phyloP scores from a whole-genome alignment of 371 early-diverging fungal species.

The Actinomortierella ambigua region DNA sequence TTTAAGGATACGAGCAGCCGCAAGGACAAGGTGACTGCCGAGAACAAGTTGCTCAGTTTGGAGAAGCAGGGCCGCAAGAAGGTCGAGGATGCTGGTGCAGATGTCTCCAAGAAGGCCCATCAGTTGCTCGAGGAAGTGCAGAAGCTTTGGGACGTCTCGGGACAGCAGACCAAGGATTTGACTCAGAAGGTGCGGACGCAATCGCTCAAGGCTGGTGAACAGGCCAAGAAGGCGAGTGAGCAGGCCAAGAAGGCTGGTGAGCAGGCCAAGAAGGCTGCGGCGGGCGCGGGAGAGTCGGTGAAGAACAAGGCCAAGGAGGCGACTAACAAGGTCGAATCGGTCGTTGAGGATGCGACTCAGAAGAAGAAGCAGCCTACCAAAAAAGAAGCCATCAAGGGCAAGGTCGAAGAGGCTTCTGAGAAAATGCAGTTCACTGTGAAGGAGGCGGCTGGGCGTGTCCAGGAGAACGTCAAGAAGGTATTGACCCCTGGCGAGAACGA shows the following conservation, averaged over 20 bases:
- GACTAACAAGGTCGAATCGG: too few species aligned
- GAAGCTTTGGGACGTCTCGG: constrained; percentile 25
- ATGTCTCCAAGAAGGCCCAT: constrained; percentile 48
- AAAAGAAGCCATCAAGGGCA: constrained; percentile 2
- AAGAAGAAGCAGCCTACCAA: neutral
- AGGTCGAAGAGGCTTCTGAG: neutral
- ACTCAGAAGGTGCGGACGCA: constrained; percentile 10
- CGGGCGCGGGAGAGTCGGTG: too few species aligned
- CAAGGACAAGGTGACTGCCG: constrained; percentile 25
- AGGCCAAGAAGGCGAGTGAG: constrained; percentile 9
- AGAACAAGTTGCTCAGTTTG: constrained; percentile 16
- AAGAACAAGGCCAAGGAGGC: too few species aligned
- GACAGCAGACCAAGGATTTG: constrained; percentile 19
- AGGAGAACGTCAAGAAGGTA: neutral
- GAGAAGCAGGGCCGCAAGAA: constrained; percentile 19
- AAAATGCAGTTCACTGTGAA: neutral
- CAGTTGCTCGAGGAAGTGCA: constrained; percentile 29
- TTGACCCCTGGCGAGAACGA: neutral
- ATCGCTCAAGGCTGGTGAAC: constrained; percentile 13
- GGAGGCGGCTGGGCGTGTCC: neutral
- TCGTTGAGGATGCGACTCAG: too few species aligned
- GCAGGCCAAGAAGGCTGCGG: neutral
- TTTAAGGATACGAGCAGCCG: constrained; percentile 34
- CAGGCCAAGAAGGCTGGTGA: constrained; percentile 6
- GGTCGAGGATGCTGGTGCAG: constrained; percentile 46